phyloP scores from a whole-genome alignment of 169 alveolate species.

The Neospora caninum region DNA sequence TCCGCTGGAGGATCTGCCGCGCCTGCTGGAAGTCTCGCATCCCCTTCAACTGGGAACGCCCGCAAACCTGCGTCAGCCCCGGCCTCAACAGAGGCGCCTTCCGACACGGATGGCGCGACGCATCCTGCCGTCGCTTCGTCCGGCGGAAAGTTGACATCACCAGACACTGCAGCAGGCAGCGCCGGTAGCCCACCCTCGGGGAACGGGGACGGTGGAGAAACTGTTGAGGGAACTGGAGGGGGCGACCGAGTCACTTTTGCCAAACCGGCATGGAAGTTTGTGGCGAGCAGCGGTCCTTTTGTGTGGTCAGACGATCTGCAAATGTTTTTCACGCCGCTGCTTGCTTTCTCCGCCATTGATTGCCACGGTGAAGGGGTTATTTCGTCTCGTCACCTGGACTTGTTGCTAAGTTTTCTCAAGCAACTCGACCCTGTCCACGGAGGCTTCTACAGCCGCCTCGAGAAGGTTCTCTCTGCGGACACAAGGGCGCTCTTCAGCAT shows the following conservation, averaged over 20 bases:
- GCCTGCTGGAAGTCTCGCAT: not conserved
- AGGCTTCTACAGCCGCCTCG: slow-evolving; percentile 33
- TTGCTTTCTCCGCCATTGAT: slow-evolving; percentile 13
- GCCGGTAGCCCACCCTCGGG: not conserved
- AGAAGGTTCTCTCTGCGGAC: slow-evolving; percentile 28
- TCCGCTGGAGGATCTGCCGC: no score
- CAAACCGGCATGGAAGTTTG: slow-evolving; percentile 20
- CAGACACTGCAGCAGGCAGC: not conserved
- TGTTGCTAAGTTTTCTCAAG: not conserved
- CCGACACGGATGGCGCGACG: not conserved
- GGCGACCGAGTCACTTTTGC: not conserved
- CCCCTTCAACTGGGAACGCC: not conserved
- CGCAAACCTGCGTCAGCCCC: not conserved
- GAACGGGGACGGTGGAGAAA: not conserved
- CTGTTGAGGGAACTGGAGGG: not conserved
- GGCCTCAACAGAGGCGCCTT: not conserved
- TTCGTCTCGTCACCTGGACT: not conserved
- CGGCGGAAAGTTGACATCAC: not conserved
- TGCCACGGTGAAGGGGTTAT: slow-evolving; percentile 35
- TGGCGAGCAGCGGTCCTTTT: not conserved
- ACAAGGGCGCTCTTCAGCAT: slow-evolving; percentile 26
- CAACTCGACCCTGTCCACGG: slow-evolving; percentile 18
- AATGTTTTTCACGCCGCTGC: not conserved
- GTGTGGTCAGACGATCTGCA: slow-evolving; percentile 42
- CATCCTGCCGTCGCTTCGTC: not conserved